phyloP scores from a whole-genome alignment of 768 basidiomycete species.

The Suillus clintonianus region DNA sequence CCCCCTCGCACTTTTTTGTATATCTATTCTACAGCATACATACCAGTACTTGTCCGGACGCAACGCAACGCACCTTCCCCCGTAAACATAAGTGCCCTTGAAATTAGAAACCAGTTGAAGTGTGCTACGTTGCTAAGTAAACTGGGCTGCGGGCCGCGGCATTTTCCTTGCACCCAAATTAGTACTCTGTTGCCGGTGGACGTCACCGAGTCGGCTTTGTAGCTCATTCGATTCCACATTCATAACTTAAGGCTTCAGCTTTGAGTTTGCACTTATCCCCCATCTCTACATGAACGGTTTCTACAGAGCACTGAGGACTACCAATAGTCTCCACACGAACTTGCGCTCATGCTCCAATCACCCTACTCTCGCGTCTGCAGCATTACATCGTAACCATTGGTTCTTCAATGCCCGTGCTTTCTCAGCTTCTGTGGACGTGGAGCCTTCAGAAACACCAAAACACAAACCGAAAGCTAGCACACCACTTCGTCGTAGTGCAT shows the following conservation, averaged over 20 bases:
- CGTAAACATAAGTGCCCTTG: too few relatives aligned
- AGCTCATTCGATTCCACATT: not conserved
- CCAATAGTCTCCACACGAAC: not conserved
- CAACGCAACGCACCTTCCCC: not conserved
- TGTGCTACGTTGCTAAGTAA: too few relatives aligned
- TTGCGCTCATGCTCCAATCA: not conserved
- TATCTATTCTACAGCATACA: not conserved
- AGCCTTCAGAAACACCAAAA: conserved; percentile 34
- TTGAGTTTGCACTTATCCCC: not conserved
- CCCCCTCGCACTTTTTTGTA: not conserved
- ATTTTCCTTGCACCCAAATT: too few relatives aligned
- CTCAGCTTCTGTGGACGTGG: conserved; percentile 2
- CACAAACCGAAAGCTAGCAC: conserved; percentile 83
- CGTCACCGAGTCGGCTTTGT: not conserved
- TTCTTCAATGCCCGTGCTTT: not conserved
- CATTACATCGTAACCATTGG: not conserved
- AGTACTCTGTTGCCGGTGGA: not conserved
- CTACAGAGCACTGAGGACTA: not conserved
- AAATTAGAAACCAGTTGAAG: too few relatives aligned
- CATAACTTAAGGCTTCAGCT: not conserved
- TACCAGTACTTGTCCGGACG: not conserved
- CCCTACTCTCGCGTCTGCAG: not conserved
- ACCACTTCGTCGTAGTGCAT: conserved; percentile 78
- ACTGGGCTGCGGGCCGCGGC: too few relatives aligned
- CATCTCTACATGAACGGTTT: not conserved